Base-by-base conservation (phyloP, 1,284 basidiomycete genomes). In the Pascua sp. region DNA sequence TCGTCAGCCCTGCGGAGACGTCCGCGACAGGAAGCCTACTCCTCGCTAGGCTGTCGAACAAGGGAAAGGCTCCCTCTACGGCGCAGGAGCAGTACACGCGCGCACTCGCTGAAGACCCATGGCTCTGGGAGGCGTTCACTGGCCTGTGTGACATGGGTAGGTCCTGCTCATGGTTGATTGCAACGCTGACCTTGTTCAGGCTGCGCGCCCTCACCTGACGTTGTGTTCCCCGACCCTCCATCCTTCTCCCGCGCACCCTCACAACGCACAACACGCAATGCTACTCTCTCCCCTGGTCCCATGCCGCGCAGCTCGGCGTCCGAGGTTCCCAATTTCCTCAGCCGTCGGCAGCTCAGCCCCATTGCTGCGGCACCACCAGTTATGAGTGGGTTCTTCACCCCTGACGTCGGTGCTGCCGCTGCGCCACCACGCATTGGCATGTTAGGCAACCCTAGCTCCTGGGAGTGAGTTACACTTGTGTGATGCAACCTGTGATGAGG, bases 41-140 rank as follows among this genome's bases (percentile, higher is more conserved):
- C 12, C 67, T 73, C 24, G 75, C 71, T 2, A 46, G 42, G 2
- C 56, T 74, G 16, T 70, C 65, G 4, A 60, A 65, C 38, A 72
- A 70, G 50, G 65, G 64, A 54, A 75, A 73, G 86, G 45, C 85
- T 84, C 65, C 84, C 83, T 70, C 87, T 84, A 39, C 81, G 83
- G 92, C 93, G 13, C 80, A 82, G 36, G 73, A 79, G 52, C 86
- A 86, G 69, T 94, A 89, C 72, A 81, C 82, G 41, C 82, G 85
- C 57, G 90, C 91, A 12, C 80, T 96, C 55, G 73, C 78, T 13
- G 75, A 87, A 48, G 87, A 92, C 72, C 89, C 90, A 18, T 85
- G 90, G 77, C 77, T 93, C 48, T 96, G 92, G 92, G 93, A 97
- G 74, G 93, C 93, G 1, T 91, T 94, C 70, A 89, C 91, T 64